Percentiles rank a stretch among this genome's conserved stretches.
These are phyloP conservation scores for Corymbia calophylla DNA, from an alignment of 441 rosid species.

Conservation along the genomic window DNA sequence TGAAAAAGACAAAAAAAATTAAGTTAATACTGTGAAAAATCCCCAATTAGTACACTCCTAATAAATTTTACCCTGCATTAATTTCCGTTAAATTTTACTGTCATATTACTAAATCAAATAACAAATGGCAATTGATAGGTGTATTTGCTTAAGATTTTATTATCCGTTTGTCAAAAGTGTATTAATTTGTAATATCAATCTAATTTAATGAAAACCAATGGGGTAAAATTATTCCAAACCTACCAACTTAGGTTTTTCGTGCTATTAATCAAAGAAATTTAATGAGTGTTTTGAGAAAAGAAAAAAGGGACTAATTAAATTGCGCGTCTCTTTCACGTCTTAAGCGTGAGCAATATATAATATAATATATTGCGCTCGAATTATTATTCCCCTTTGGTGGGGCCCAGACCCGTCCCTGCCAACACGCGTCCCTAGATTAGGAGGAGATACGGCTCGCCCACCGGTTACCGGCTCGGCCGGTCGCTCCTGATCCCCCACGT, in stretches of 20 bases:
- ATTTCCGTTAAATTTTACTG: too few relatives aligned
- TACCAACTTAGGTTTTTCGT: too few relatives aligned
- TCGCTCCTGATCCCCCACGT: background rate
- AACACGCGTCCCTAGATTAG: background rate
- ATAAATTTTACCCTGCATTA: too few relatives aligned
- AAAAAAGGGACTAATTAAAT: background rate
- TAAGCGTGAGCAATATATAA: background rate
- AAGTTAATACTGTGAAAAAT: too few relatives aligned
- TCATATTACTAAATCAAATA: too few relatives aligned
- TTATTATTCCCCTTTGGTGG: background rate
- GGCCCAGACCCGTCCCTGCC: background rate
- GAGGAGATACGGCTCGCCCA: background rate
- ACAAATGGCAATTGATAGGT: too few relatives aligned
- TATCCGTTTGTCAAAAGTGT: too few relatives aligned
- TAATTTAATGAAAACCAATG: too few relatives aligned
- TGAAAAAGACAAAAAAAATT: background rate
- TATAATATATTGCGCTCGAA: background rate
- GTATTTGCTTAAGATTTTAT: too few relatives aligned
- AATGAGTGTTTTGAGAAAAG: background rate
- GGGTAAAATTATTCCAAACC: too few relatives aligned
- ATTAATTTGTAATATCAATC: too few relatives aligned
- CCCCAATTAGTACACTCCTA: too few relatives aligned
- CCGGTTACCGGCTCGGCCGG: background rate
- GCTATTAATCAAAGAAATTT: background rate
- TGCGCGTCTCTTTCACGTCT: background rate